A percentile compares a stretch with the other conserved stretches of the same genome.
Evolutionary conservation across 768 basidiomycete species (phyloP).

Genomic region (Suillus discolor): DNA sequence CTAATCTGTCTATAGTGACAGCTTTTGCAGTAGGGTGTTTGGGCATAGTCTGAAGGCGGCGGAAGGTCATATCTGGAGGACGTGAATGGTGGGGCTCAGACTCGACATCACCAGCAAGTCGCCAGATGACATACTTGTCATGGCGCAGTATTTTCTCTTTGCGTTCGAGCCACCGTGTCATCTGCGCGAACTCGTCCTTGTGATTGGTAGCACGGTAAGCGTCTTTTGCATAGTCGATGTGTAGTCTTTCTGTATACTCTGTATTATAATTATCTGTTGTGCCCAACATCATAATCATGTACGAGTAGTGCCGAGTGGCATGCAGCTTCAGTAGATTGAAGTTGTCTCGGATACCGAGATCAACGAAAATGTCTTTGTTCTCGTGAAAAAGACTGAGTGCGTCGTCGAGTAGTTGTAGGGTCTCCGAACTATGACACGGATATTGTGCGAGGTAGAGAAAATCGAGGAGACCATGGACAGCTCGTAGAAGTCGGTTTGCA

Average conservation of each 20-base stretch:
- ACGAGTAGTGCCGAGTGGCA: conserved; percentile 35
- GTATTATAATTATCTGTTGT: conserved; percentile 45
- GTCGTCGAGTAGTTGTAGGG: conserved; percentile 28
- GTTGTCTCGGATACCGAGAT: conserved; percentile 12
- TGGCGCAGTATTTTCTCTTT: conserved; percentile 32
- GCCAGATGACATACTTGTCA: conserved; percentile 27
- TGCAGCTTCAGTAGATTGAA: conserved; percentile 51
- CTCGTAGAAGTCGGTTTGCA: conserved; percentile 1
- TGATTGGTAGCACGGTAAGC: conserved; percentile 38
- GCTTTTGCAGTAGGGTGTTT: too few relatives aligned
- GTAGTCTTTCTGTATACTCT: conserved; percentile 41
- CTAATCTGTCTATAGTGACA: too few relatives aligned
- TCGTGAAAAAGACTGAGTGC: conserved; percentile 40
- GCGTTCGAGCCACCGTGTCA: conserved; percentile 40
- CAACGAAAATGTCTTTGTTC: conserved; percentile 38
- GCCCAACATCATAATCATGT: conserved; percentile 34
- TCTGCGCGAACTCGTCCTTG: conserved; percentile 38
- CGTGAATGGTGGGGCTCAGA: too few relatives aligned
- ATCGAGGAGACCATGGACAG: conserved; percentile 34
- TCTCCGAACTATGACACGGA: conserved; percentile 32
- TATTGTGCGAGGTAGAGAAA: conserved; percentile 43
- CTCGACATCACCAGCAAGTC: too few relatives aligned
- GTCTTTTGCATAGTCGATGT: conserved; percentile 38
- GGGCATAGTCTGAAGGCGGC: too few relatives aligned
- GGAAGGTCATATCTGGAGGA: too few relatives aligned